These are phyloP conservation scores for Pholiota conissans DNA, from an alignment of 768 basidiomycete species.

Conservation along the genomic window DNA sequence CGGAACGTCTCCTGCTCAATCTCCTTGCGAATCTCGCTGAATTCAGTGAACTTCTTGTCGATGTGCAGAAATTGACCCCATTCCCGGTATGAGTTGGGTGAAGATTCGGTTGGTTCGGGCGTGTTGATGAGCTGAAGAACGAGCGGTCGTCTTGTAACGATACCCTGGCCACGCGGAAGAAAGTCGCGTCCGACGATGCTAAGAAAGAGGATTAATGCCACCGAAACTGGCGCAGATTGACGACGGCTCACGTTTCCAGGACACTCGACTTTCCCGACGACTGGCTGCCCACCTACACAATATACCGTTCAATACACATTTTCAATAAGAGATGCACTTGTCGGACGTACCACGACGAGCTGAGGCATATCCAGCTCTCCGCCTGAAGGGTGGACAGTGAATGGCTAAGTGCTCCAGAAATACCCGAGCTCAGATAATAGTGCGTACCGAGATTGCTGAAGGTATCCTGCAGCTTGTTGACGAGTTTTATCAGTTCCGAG, in stretches of 20 bases:
- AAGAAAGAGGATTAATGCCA: constrained; percentile 6
- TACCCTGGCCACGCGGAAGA: constrained; percentile 86
- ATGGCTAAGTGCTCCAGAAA: constrained; percentile 13
- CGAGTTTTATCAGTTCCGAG: constrained; percentile 89
- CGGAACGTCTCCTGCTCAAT: constrained; percentile 98
- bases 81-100: constrained; percentile 60
- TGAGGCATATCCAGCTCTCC: constrained; percentile 94
- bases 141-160: constrained; percentile 94
- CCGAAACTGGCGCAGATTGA: constrained; percentile 1
- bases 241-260: constrained; percentile 79
- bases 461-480: constrained; percentile 94
- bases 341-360: constrained; percentile 73
- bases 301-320: constrained; percentile 12
- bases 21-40: constrained; percentile 89
- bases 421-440: constrained; percentile 20
- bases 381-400: constrained; percentile 44
- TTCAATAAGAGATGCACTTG: background rate
- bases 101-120: constrained; percentile 54
- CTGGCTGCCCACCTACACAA: constrained; percentile 85
- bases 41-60: constrained; percentile 97
- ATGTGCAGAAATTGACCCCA: constrained; percentile 98
- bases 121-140: constrained; percentile 96
- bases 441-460: constrained; percentile 85
- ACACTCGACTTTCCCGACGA: constrained; percentile 96
- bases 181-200: constrained; percentile 96